Conservation (phyloP, 352 stramenopile species). For the Achlya hypogyna region DNA sequence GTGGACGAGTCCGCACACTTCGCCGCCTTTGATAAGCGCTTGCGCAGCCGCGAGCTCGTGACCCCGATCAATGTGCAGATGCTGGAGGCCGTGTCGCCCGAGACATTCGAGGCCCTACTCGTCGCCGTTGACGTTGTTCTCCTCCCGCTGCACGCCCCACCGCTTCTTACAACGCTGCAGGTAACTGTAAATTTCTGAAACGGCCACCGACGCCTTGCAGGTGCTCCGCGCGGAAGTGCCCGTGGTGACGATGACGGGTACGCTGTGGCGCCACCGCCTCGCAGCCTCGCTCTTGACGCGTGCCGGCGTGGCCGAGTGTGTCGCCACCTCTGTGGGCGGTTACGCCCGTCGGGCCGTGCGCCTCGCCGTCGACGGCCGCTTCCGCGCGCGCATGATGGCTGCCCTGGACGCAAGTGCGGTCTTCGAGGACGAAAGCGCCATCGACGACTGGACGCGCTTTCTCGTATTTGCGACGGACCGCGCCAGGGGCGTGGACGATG, state of each 20-base stretch:
- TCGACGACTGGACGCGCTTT: constrained; percentile 66
- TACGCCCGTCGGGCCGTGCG: constrained; percentile 47
- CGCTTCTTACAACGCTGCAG: neutral
- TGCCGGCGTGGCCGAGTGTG: constrained; percentile 47
- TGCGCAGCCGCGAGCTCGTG: too few species aligned
- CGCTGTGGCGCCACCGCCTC: constrained; percentile 54
- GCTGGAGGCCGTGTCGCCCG: too few species aligned
- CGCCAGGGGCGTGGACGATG: too few species aligned
- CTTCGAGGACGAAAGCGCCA: constrained; percentile 34
- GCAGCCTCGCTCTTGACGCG: constrained; percentile 56
- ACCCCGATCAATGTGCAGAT: too few species aligned
- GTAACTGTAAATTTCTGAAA: neutral
- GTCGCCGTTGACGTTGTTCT: constrained; percentile 48
- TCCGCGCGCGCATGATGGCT: constrained; percentile 22
- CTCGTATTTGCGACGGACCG: constrained; percentile 38
- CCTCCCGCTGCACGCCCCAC: neutral
- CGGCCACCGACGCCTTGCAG: neutral
- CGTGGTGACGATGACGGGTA: constrained; percentile 47
- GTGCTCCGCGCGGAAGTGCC: constrained; percentile 50
- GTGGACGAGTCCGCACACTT: constrained; percentile 36
- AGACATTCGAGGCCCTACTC: too few species aligned
- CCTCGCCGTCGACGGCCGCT: constrained; percentile 35
- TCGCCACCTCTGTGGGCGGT: constrained; percentile 34
- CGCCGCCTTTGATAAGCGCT: too few species aligned
- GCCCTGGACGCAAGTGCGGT: constrained; percentile 23